Evolutionary conservation across 371 early-diverging fungal species (phyloP).

Genomic region (Lichtheimia ornata): DNA sequence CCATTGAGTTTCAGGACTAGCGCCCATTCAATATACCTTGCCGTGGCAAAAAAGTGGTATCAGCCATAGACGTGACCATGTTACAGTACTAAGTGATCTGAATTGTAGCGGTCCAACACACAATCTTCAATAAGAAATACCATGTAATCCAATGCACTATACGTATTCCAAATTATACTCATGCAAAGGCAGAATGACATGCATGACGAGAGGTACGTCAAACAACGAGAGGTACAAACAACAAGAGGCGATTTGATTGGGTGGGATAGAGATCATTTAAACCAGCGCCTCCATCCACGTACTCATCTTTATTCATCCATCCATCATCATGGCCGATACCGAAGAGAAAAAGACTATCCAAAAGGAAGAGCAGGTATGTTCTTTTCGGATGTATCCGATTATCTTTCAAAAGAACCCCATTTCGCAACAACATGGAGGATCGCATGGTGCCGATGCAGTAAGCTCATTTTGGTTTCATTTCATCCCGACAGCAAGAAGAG

Average conservation of each 20-base stretch:
- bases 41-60: background rate
- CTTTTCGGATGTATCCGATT: slow-evolving; percentile 12
- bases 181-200: background rate
- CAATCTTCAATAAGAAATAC: background rate
- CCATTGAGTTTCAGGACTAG: too few relatives aligned
- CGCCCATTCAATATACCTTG: too few relatives aligned
- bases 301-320: slow-evolving; percentile 15
- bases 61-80: too few relatives aligned
- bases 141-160: background rate
- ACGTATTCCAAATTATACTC: too few relatives aligned
- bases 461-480: slow-evolving; percentile 4
- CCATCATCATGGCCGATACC: slow-evolving; percentile 32
- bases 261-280: background rate
- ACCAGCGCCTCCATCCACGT: background rate
- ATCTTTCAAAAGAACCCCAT: background rate
- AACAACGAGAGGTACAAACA: too few relatives aligned
- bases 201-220: background rate
- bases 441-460: background rate
- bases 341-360: slow-evolving; percentile 34
- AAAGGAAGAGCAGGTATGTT: slow-evolving; percentile 23
- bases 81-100: too few relatives aligned
- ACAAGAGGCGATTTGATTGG: too few relatives aligned
- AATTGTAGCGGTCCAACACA: too few relatives aligned
- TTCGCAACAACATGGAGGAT: background rate
- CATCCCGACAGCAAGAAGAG: slow-evolving; percentile 60